These are phyloP conservation scores for Arthrobotrys sinensis DNA, from an alignment of 2,329 filamentous ascomycete genomes.

Conservation along the genomic window DNA sequence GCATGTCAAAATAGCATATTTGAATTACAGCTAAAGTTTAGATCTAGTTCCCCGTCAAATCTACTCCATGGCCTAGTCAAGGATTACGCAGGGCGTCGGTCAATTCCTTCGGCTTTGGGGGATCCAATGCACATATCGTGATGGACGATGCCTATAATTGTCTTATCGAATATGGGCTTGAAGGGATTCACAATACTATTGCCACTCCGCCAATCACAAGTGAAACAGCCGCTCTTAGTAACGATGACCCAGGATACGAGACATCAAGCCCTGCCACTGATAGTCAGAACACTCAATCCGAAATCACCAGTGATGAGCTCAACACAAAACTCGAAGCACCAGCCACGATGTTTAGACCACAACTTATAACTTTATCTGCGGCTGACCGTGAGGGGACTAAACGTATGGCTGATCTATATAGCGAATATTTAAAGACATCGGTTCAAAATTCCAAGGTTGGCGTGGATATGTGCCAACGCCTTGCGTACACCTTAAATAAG, in stretches of 20 bases:
- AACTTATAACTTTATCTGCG: slow-evolving; percentile 24
- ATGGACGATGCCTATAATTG: slow-evolving; percentile 32
- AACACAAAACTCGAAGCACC: not conserved
- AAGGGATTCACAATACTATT: slow-evolving; percentile 25
- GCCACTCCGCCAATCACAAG: not conserved
- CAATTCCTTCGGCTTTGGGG: slow-evolving; percentile 66
- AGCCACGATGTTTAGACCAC: not conserved
- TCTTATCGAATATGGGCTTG: slow-evolving; percentile 7
- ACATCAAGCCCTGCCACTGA: not conserved
- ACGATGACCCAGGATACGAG: not conserved
- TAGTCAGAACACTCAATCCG: not conserved
- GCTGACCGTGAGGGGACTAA: slow-evolving; percentile 25
- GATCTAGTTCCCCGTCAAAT: slow-evolving; percentile 27
- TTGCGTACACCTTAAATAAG: slow-evolving; percentile 1
- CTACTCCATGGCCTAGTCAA: slow-evolving; percentile 18
- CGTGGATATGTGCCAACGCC: not conserved
- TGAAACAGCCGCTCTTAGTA: not conserved
- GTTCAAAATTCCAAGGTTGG: not conserved
- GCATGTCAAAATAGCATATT: not conserved
- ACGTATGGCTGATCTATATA: slow-evolving; percentile 7
- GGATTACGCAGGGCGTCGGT: slow-evolving; percentile 50
- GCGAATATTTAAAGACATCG: not conserved
- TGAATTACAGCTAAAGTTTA: not conserved
- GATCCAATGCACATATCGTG: slow-evolving; percentile 62
- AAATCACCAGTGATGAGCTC: not conserved